A percentile compares a stretch with the other conserved stretches of the same genome.
Evolutionary conservation across 352 stramenopile genomes (phyloP).

Genomic region (Thraustochytrium striatum): DNA sequence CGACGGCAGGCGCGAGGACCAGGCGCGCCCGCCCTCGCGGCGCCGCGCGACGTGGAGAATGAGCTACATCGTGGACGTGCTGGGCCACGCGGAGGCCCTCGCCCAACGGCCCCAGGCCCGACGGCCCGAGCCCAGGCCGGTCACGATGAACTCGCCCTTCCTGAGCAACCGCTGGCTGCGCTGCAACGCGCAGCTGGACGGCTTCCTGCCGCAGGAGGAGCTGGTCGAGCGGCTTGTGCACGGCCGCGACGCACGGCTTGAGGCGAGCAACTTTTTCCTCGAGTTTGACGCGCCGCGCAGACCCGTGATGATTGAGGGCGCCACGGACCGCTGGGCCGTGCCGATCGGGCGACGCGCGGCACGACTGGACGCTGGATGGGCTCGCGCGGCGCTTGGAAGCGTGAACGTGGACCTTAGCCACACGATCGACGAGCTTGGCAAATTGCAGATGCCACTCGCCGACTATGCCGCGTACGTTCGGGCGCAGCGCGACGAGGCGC

Average conservation of each 20-base stretch:
- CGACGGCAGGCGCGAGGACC: background rate
- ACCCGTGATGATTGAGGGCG: slow-evolving; percentile 35
- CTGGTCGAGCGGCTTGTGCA: background rate
- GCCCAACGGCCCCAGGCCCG: background rate
- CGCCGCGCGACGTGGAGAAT: background rate
- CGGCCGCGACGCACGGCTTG: background rate
- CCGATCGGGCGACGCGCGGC: background rate
- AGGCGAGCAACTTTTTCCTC: background rate
- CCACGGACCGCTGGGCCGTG: slow-evolving; percentile 9
- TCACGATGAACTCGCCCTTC: background rate
- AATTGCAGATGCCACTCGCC: slow-evolving; percentile 69
- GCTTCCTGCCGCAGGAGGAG: background rate
- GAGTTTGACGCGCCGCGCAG: slow-evolving; percentile 42
- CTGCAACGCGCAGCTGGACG: background rate
- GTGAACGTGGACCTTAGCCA: slow-evolving; percentile 12
- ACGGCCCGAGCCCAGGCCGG: background rate
- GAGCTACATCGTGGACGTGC: background rate
- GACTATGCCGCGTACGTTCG: slow-evolving; percentile 72
- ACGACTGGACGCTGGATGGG: background rate
- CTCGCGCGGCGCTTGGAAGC: background rate
- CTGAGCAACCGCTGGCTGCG: slow-evolving; percentile 1
- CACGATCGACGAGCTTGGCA: background rate
- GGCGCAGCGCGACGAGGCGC: slow-evolving; percentile 70
- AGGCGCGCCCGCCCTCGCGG: too few relatives aligned
- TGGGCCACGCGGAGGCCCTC: background rate